A percentile compares a stretch with the other conserved stretches of the same genome.
These are phyloP conservation scores for Heliamphora pulchella DNA, from an alignment of 179 eudicot genomes.

Conservation along the genomic window DNA sequence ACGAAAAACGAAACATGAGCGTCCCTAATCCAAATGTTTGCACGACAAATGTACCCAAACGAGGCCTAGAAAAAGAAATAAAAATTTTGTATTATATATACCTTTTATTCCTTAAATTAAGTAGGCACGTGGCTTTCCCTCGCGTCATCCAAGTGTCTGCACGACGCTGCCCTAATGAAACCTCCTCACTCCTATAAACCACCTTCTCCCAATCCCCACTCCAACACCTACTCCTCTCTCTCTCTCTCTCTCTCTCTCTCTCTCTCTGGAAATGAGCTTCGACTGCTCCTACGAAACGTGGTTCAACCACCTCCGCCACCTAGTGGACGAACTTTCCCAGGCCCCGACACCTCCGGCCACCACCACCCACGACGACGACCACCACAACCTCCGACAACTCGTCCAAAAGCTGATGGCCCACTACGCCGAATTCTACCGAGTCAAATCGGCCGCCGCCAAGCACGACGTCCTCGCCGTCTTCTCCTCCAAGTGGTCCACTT, in stretches of 20 bases:
- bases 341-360: constrained; percentile 32
- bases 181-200: no score
- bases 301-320: constrained; percentile 47
- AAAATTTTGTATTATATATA: no score
- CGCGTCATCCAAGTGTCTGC: no score
- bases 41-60: no score
- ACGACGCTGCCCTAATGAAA: no score
- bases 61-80: no score
- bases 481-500: constrained; percentile 53
- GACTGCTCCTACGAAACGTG: constrained; percentile 49
- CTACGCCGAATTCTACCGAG: constrained; percentile 41
- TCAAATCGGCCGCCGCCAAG: constrained; percentile 33
- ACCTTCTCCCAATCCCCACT: no score
- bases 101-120: no score
- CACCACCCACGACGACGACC: constrained; percentile 28
- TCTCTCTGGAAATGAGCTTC: constrained; percentile 28
- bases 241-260: neutral
- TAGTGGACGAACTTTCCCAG: constrained; percentile 31
- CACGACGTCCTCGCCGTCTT: constrained; percentile 41
- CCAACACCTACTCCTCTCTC: neutral
- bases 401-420: constrained; percentile 42
- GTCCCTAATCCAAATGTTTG: no score
- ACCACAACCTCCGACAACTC: constrained; percentile 23
- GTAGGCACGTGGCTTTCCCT: no score
- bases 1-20: no score